phyloP scores from a whole-genome alignment of 2,329 filamentous ascomycete species.

The Alternaria tenuissima region DNA sequence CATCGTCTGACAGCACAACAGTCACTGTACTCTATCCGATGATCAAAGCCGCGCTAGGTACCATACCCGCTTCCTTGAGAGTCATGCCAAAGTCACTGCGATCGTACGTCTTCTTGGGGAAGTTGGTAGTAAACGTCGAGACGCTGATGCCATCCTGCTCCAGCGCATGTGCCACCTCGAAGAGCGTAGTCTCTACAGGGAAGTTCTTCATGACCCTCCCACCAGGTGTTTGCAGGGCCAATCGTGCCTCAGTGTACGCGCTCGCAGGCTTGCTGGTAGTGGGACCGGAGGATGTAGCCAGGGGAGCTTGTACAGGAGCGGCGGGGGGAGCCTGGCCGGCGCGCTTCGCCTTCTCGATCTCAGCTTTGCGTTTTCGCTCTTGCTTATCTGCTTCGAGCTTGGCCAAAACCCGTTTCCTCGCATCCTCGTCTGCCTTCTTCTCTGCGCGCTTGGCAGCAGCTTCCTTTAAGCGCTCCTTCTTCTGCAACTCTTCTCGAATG shows the following conservation, averaged over 20 bases:
- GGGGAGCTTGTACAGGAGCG: constrained; percentile 58
- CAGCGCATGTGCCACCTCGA: constrained; percentile 85
- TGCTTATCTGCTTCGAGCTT: constrained; percentile 96
- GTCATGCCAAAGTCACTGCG: constrained; percentile 83
- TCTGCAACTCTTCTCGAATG: constrained; percentile 84
- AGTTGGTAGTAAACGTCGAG: constrained; percentile 82
- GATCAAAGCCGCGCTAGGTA: constrained; percentile 89
- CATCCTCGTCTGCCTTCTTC: constrained; percentile 84
- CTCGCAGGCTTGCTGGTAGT: constrained; percentile 69
- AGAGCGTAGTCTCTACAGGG: constrained; percentile 87
- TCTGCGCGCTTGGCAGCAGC: constrained; percentile 86
- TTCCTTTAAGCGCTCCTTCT: constrained; percentile 92
- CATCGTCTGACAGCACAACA: background rate
- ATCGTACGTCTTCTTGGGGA: constrained; percentile 82
- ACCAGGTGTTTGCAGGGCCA: constrained; percentile 78
- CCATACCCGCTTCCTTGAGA: constrained; percentile 87
- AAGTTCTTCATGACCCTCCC: constrained; percentile 88
- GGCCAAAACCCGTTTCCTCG: constrained; percentile 87
- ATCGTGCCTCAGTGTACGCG: constrained; percentile 79
- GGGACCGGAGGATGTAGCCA: constrained; percentile 57
- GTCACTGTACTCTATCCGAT: constrained; percentile 55
- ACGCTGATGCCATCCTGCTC: constrained; percentile 75
- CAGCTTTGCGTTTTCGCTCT: constrained; percentile 83
- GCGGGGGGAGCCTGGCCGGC: constrained; percentile 71
- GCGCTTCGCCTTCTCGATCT: constrained; percentile 83